These are phyloP conservation scores for Thymus quinquecostatus DNA, from an alignment of 257 asterid species.

Conservation along the genomic window DNA sequence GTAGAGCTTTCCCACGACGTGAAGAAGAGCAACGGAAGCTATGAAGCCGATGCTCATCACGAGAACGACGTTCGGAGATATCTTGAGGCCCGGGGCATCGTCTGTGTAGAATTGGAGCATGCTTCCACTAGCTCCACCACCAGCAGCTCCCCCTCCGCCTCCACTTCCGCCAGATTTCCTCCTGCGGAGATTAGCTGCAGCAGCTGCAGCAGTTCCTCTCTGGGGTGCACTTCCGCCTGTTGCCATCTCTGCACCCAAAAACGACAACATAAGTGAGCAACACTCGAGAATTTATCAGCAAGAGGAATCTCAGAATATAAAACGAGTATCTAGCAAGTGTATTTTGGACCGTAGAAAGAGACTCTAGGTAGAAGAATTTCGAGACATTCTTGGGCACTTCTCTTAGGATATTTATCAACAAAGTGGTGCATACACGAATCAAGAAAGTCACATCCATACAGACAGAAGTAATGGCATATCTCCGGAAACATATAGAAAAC, in stretches of 20 bases:
- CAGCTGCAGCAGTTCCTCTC: slow-evolving; percentile 65
- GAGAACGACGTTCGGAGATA: slow-evolving; percentile 66
- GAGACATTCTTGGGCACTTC: slow-evolving; percentile 5
- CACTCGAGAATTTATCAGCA: neutral
- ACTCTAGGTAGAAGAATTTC: neutral
- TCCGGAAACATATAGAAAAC: neutral
- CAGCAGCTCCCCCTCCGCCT: slow-evolving; percentile 48
- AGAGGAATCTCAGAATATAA: neutral
- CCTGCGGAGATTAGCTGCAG: slow-evolving; percentile 58
- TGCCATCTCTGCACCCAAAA: slow-evolving; percentile 49
- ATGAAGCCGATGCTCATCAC: slow-evolving; percentile 76
- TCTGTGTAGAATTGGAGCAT: slow-evolving; percentile 75
- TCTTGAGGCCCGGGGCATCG: slow-evolving; percentile 71
- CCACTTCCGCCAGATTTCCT: slow-evolving; percentile 41
- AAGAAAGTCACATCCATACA: neutral
- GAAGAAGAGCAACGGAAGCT: slow-evolving; percentile 67
- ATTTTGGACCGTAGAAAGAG: neutral
- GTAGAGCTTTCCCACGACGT: slow-evolving; percentile 70
- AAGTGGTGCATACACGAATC: neutral
- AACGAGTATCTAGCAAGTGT: slow-evolving; percentile 7
- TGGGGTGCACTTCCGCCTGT: slow-evolving; percentile 57
- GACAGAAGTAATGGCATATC: neutral
- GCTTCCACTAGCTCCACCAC: slow-evolving; percentile 62
- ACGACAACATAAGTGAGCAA: neutral
- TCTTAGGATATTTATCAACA: neutral